Evolutionary conservation across 2,329 filamentous ascomycete genomes (phyloP), one percentile per base, ranked within the genome.

Genomic region (Colletotrichum sp.): DNA sequence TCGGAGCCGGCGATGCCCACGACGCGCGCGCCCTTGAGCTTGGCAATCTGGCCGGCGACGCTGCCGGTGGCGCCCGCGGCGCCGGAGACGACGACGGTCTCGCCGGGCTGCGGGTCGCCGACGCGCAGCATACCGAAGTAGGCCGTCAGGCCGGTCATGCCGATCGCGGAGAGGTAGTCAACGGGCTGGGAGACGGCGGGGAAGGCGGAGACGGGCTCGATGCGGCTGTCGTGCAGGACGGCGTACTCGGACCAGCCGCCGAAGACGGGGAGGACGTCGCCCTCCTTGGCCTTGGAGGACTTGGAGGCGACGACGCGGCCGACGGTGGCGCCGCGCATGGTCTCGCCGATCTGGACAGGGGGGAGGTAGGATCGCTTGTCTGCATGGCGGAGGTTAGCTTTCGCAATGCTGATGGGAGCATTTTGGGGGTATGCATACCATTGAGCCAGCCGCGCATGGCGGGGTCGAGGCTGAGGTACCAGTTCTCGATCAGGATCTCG

Each of bases 41-140:
- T 95, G 21, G 94, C 93, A 79, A 96, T 95, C 85, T 96, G 95
- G 1, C 93, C 94, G 0, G 92, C 94, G 2, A 96, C 91, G 80
- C 90, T 93, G 2, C 95, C 95, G 0, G 95, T 96, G 0, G 94
- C 95, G 3, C 95, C 95, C 0, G 95, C 95, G 3, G 95, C 95
- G 8, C 94, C 94, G 10, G 92, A 94, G 0, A 96, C 93, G 9
- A 96, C 93, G 2, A 96, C 94, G 6, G 93, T 92, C 78, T 96
- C 93, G 6, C 94, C 94, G 4, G 89, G 83, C 83, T 93, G 92
- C 55, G 93, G 91, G 71, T 93, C 86, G 4, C 91, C 94, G 62
- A 96, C 90, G 71, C 94, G 90, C 34, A 91, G 83, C 82, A 96
- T 91, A 24, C 95, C 94, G 78, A 95, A 94, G 85, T 95, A 96